A percentile compares a stretch with the other conserved stretches of the same genome.
phyloP scores from a whole-genome alignment of 2,329 filamentous ascomycete species.

The Hymenoscyphus fraxineus region DNA sequence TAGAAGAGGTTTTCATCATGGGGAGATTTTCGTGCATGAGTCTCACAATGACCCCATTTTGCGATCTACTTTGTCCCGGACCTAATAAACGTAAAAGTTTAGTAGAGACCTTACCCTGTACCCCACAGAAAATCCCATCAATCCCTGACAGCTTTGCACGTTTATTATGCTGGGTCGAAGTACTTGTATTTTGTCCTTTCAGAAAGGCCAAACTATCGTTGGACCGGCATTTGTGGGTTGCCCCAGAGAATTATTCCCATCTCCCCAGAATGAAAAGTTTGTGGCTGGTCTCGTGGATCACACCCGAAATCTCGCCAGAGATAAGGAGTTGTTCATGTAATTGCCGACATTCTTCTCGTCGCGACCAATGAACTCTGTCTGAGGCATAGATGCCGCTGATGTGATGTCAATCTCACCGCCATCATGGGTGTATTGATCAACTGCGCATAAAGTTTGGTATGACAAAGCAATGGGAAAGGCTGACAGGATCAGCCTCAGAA shows the following conservation, averaged over 20 bases:
- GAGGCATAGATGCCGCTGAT: not conserved
- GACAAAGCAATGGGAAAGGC: not conserved
- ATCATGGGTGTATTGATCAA: not conserved
- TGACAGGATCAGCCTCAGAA: not conserved
- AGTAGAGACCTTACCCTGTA: too few species aligned
- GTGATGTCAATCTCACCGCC: constrained; percentile 3
- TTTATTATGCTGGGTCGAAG: too few species aligned
- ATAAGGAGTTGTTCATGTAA: not conserved
- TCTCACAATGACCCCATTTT: not conserved
- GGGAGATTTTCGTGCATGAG: not conserved
- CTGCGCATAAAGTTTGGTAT: not conserved
- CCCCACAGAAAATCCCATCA: too few species aligned
- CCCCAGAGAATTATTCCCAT: not conserved
- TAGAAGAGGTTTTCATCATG: not conserved
- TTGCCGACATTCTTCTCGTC: not conserved
- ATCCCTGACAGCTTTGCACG: too few species aligned
- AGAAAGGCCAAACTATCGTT: not conserved
- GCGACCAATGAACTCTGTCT: not conserved
- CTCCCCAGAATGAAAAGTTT: not conserved
- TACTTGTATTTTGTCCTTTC: not conserved
- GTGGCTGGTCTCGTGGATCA: not conserved
- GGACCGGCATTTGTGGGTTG: not conserved
- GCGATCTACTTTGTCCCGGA: not conserved
- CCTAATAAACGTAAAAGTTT: too few species aligned
- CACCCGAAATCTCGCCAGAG: not conserved